These are phyloP conservation scores for Tricholoma furcatifolium DNA, from an alignment of 768 basidiomycete species.

Conservation along the genomic window DNA sequence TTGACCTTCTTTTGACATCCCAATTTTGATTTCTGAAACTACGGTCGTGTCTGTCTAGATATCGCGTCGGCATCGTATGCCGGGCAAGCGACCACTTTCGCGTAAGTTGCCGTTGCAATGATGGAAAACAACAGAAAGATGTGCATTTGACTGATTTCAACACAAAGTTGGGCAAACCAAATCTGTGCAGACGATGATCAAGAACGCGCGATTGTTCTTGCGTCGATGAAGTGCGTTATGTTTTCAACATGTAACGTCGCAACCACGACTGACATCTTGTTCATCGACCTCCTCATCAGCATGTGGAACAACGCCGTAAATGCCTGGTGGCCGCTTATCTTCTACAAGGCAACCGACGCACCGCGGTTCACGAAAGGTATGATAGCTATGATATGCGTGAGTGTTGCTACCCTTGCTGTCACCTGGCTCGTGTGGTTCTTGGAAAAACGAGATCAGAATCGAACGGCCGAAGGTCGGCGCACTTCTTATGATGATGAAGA, in stretches of 20 bases:
- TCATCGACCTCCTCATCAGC: slow-evolving; percentile 26
- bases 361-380: slow-evolving; percentile 67
- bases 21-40: neutral
- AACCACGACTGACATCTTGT: neutral
- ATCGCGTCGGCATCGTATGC: slow-evolving; percentile 67
- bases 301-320: slow-evolving; percentile 72
- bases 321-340: slow-evolving; percentile 69
- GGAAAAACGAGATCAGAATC: slow-evolving; percentile 36
- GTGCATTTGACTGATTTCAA: neutral
- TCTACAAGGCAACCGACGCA: slow-evolving; percentile 73
- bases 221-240: slow-evolving; percentile 65
- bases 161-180: slow-evolving; percentile 72
- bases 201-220: slow-evolving; percentile 67
- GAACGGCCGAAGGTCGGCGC: slow-evolving; percentile 8
- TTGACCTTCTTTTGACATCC: neutral
- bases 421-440: slow-evolving; percentile 59
- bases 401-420: slow-evolving; percentile 51
- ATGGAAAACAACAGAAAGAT: slow-evolving; percentile 1
- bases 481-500: slow-evolving; percentile 1
- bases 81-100: slow-evolving; percentile 76
- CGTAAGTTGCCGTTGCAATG: slow-evolving; percentile 35
- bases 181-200: slow-evolving; percentile 70
- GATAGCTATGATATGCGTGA: slow-evolving; percentile 64
- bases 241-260: neutral
- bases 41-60: slow-evolving; percentile 30